Percentiles rank a stretch among this genome's conserved stretches.
phyloP scores from a whole-genome alignment of 352 stramenopile genomes.

The Plasmopara muralis region DNA sequence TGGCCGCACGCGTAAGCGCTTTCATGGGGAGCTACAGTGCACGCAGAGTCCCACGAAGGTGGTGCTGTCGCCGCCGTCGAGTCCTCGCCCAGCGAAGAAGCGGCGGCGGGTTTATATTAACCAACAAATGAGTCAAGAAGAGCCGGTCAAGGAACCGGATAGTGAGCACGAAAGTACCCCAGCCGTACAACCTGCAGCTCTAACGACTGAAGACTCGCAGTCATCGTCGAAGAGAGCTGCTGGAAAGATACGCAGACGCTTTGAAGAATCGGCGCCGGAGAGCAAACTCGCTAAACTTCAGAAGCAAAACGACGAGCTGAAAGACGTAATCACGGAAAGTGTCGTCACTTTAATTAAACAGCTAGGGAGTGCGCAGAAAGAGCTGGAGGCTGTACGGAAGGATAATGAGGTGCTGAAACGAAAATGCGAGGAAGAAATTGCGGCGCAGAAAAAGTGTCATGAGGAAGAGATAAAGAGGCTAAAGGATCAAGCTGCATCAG shows the following conservation, averaged over 20 bases:
- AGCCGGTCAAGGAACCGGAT: constrained; percentile 7
- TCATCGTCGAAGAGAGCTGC: constrained; percentile 1
- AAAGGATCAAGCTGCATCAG: constrained; percentile 7
- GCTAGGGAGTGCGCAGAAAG: constrained; percentile 4
- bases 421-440: constrained; percentile 8
- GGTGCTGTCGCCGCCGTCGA: constrained; percentile 5
- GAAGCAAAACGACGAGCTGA: not conserved
- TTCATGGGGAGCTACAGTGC: constrained; percentile 22
- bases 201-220: not conserved
- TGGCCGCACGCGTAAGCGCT: constrained; percentile 19
- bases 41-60: constrained; percentile 22
- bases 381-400: constrained; percentile 1
- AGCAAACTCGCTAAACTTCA: constrained; percentile 11
- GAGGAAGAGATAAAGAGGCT: constrained; percentile 9
- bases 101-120: constrained; percentile 1
- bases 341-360: not conserved
- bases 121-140: constrained; percentile 9
- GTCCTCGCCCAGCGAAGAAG: constrained; percentile 19
- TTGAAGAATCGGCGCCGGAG: constrained; percentile 7
- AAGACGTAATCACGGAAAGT: not conserved
- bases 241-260: constrained; percentile 13
- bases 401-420: constrained; percentile 8
- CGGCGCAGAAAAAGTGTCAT: constrained; percentile 4
- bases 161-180: not conserved
- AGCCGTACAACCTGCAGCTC: constrained; percentile 2